phyloP scores from a whole-genome alignment of 345 rosid genomes.

The Gossypium rotundifolium region DNA sequence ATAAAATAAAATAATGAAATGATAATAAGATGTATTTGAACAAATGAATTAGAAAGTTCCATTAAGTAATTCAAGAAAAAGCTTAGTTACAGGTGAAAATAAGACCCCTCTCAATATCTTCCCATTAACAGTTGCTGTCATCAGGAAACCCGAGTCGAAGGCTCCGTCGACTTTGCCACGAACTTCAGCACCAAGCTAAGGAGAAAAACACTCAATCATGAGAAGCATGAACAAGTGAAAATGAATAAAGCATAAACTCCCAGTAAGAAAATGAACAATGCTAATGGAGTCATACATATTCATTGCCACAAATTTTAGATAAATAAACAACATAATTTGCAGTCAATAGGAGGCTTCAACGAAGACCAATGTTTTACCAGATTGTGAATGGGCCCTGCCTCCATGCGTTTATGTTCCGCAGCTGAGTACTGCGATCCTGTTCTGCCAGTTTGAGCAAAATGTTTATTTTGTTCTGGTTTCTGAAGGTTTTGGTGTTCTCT shows the following conservation, averaged over 20 bases:
- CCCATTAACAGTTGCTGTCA: slow-evolving; percentile 63
- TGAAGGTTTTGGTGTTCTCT: slow-evolving; percentile 18
- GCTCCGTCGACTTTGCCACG: slow-evolving; percentile 65
- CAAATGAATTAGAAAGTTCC: slow-evolving; percentile 14
- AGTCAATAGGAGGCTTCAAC: background rate
- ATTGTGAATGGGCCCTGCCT: slow-evolving; percentile 26
- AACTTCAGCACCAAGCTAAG: slow-evolving; percentile 62
- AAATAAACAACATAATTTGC: background rate
- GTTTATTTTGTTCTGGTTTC: slow-evolving; percentile 23
- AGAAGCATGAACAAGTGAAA: background rate
- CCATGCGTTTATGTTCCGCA: slow-evolving; percentile 18
- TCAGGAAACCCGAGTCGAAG: slow-evolving; percentile 60
- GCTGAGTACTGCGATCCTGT: slow-evolving; percentile 22
- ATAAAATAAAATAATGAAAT: background rate
- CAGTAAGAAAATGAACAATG: background rate
- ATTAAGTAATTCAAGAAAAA: background rate
- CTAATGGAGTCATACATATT: background rate
- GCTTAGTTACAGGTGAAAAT: slow-evolving; percentile 51
- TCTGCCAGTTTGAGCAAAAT: slow-evolving; percentile 17
- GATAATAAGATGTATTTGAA: slow-evolving; percentile 16
- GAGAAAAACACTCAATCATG: background rate
- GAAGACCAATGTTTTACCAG: slow-evolving; percentile 29
- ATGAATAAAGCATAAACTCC: background rate
- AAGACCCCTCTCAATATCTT: slow-evolving; percentile 64
- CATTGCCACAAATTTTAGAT: too few species aligned